A percentile compares a stretch with the other conserved stretches of the same genome.
Conservation (phyloP, 1,139 yeast genomes). For the Kurtzmaniella natalensis region DNA sequence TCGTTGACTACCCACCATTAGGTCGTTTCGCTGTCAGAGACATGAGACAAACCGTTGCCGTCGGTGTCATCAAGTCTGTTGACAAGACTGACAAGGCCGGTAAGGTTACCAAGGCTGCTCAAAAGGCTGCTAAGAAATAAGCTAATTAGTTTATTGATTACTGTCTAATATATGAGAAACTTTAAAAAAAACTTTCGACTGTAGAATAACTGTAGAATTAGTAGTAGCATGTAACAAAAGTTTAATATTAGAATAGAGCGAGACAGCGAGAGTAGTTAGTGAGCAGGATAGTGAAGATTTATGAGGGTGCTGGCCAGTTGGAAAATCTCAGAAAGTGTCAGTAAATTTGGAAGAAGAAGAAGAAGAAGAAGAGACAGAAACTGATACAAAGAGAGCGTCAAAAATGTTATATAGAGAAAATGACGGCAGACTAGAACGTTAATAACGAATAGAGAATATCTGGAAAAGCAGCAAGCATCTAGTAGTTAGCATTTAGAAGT, state of each 20-base stretch:
- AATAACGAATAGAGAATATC: too few species aligned
- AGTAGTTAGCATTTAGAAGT: too few species aligned
- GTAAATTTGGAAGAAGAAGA: too few species aligned
- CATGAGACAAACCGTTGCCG: slow-evolving; percentile 20
- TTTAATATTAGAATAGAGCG: not conserved
- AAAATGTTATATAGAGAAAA: too few species aligned
- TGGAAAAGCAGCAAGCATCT: too few species aligned
- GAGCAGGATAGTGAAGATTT: too few species aligned
- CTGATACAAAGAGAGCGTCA: too few species aligned
- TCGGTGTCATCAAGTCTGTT: slow-evolving; percentile 19
- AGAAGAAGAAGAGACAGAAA: too few species aligned
- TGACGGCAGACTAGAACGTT: too few species aligned
- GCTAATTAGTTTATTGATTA: slow-evolving; percentile 15
- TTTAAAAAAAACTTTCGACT: not conserved
- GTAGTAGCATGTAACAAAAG: not conserved
- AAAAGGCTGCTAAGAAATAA: slow-evolving; percentile 97
- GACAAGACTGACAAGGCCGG: slow-evolving; percentile 66
- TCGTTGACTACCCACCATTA: slow-evolving; percentile 58
- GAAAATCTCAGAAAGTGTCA: too few species aligned
- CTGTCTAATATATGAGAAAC: slow-evolving; percentile 2
- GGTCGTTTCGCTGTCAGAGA: slow-evolving; percentile 19
- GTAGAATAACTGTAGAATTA: not conserved
- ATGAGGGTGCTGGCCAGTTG: not conserved
- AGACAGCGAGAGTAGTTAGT: not conserved
- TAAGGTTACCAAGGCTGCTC: slow-evolving; percentile 99